Conservation (phyloP, 805 yeast genomes). For the Yamadazyma akitaensis region DNA sequence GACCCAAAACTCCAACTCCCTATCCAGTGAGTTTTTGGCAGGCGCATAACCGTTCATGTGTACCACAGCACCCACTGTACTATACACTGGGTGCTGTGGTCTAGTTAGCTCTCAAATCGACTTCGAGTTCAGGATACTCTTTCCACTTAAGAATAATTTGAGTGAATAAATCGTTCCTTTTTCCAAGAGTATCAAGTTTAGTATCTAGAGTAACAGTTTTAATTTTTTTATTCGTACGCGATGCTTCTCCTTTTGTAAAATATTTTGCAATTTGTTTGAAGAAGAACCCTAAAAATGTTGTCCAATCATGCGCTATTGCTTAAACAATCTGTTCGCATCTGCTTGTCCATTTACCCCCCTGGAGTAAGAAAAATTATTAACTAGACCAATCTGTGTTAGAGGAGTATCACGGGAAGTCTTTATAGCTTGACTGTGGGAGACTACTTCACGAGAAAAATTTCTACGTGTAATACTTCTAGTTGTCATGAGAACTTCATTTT, state of each 20-base stretch:
- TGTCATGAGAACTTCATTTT: background rate
- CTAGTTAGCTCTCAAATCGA: conserved; percentile 61
- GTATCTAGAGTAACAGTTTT: conserved; percentile 27
- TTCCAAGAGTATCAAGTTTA: conserved; percentile 34
- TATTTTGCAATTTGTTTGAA: conserved; percentile 20
- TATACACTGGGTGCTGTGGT: too few relatives aligned
- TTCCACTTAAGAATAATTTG: conserved; percentile 42
- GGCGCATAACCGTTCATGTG: conserved; percentile 80
- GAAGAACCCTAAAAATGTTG: conserved; percentile 27
- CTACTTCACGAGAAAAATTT: too few relatives aligned
- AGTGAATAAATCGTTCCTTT: conserved; percentile 40
- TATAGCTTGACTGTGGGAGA: too few relatives aligned
- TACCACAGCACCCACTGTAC: too few relatives aligned
- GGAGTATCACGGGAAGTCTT: background rate
- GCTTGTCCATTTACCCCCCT: background rate
- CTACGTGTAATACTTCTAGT: background rate
- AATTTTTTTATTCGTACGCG: conserved; percentile 20
- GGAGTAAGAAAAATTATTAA: conserved; percentile 31
- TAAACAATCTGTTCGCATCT: conserved; percentile 17
- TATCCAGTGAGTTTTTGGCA: conserved; percentile 33
- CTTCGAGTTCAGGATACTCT: conserved; percentile 22
- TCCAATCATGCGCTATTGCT: conserved; percentile 29
- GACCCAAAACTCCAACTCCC: conserved; percentile 65
- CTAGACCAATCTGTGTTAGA: conserved; percentile 18
- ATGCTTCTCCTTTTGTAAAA: conserved; percentile 16